Percentiles rank a stretch among this genome's conserved stretches.
Conservation (phyloP, 768 basidiomycete species). For the Tylopilus vinaceipallidus region DNA sequence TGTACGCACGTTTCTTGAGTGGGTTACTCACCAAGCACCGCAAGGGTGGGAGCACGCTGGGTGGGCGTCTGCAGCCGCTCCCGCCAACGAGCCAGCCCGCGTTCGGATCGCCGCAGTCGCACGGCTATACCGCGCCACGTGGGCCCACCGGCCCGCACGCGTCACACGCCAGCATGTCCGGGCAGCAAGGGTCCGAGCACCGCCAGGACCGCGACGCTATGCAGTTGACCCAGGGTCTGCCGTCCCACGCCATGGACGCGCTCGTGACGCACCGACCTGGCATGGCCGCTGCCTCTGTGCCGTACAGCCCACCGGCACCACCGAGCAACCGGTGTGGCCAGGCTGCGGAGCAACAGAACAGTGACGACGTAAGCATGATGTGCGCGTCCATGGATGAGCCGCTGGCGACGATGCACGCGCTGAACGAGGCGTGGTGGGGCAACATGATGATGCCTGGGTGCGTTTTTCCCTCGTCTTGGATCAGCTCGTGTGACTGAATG, state of each 20-base stretch:
- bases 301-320: too few relatives aligned
- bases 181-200: constrained; percentile 14
- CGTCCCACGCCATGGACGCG: neutral
- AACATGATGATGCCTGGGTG: constrained; percentile 86
- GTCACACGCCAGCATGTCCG: constrained; percentile 16
- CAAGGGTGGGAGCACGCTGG: constrained; percentile 57
- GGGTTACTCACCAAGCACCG: constrained; percentile 68
- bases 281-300: too few relatives aligned
- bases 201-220: constrained; percentile 29
- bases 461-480: neutral
- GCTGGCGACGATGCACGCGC: constrained; percentile 69
- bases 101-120: constrained; percentile 11
- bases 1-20: constrained; percentile 78
- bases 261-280: constrained; percentile 33
- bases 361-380: constrained; percentile 24
- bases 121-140: constrained; percentile 23
- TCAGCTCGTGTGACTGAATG: neutral
- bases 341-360: too few relatives aligned
- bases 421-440: constrained; percentile 73
- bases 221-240: constrained; percentile 26
- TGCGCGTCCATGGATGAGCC: constrained; percentile 43
- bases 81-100: constrained; percentile 42
- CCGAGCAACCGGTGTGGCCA: too few relatives aligned
- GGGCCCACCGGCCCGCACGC: constrained; percentile 30
- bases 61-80: constrained; percentile 51